Evolutionary conservation across 2,329 filamentous ascomycete genomes (phyloP).

Genomic region (Zymoseptoria passerinii): DNA sequence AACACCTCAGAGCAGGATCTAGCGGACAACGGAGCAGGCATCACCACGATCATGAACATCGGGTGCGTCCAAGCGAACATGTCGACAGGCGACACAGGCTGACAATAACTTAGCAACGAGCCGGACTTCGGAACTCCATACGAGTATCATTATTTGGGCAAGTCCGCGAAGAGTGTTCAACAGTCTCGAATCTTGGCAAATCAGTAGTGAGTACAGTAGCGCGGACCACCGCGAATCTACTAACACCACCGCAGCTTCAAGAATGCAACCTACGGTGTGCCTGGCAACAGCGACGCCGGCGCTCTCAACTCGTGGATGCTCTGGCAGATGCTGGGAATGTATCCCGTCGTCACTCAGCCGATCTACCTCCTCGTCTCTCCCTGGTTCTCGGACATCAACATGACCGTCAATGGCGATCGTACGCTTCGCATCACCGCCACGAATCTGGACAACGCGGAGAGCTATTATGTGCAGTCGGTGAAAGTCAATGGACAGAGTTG

Average conservation of each 20-base stretch:
- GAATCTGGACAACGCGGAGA: slow-evolving; percentile 35
- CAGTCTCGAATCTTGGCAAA: slow-evolving; percentile 19
- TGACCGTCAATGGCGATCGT: slow-evolving; percentile 23
- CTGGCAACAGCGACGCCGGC: slow-evolving; percentile 29
- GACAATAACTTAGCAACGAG: slow-evolving; percentile 19
- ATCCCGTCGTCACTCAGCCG: slow-evolving; percentile 25
- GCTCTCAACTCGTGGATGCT: slow-evolving; percentile 26
- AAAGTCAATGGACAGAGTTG: slow-evolving; percentile 46
- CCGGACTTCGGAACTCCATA: slow-evolving; percentile 28
- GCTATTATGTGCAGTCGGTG: slow-evolving; percentile 47
- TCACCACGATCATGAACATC: slow-evolving; percentile 31
- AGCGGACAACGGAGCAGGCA: slow-evolving; percentile 30
- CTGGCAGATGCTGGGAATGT: slow-evolving; percentile 30
- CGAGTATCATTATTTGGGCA: slow-evolving; percentile 28
- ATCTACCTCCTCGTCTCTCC: slow-evolving; percentile 29
- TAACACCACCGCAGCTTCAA: slow-evolving; percentile 13
- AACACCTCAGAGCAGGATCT: slow-evolving; percentile 30
- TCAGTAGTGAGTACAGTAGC: slow-evolving; percentile 14
- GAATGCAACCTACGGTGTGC: slow-evolving; percentile 23
- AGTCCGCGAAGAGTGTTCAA: slow-evolving; percentile 24
- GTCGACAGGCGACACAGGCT: background rate
- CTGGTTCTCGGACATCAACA: slow-evolving; percentile 25
- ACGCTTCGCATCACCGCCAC: slow-evolving; percentile 41
- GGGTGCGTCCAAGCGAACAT: slow-evolving; percentile 9
- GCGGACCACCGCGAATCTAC: background rate